These are phyloP conservation scores for Phytophthora citricola DNA, from an alignment of 352 stramenopile genomes.

Conservation along the genomic window DNA sequence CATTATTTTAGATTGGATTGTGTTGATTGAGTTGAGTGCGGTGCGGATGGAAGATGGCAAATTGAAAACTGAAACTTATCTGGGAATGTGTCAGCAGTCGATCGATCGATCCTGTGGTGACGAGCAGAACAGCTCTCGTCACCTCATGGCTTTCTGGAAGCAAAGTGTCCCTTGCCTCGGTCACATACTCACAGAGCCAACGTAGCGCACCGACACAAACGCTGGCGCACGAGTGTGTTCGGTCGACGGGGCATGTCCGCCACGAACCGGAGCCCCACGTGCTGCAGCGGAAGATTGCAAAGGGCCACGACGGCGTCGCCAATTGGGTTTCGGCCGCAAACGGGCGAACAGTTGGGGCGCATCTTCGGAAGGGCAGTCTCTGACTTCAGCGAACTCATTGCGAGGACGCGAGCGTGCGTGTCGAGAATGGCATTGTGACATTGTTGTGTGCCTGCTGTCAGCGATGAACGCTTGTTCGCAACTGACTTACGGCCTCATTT, in stretches of 20 bases:
- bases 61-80: conserved; percentile 3
- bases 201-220: conserved; percentile 17
- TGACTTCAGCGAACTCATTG: conserved; percentile 9
- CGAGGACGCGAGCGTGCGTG: conserved; percentile 13
- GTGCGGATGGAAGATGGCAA: conserved; percentile 12
- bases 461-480: background rate
- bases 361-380: conserved; percentile 1
- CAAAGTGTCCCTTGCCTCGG: conserved; percentile 23
- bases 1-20: conserved; percentile 6
- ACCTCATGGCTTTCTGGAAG: conserved; percentile 19
- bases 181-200: conserved; percentile 4
- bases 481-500: background rate
- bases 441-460: conserved; percentile 11
- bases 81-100: background rate
- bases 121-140: conserved; percentile 6
- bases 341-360: conserved; percentile 14
- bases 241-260: conserved; percentile 18
- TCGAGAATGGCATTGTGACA: conserved; percentile 23
- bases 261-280: conserved; percentile 20
- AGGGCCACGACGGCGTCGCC: conserved; percentile 9
- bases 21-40: background rate
- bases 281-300: conserved; percentile 29
- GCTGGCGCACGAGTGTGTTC: conserved; percentile 15
- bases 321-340: conserved; percentile 13
- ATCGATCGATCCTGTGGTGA: conserved; percentile 8